Conservation (phyloP, 2,329 filamentous ascomycete genomes). For the Talaromyces sp. region DNA sequence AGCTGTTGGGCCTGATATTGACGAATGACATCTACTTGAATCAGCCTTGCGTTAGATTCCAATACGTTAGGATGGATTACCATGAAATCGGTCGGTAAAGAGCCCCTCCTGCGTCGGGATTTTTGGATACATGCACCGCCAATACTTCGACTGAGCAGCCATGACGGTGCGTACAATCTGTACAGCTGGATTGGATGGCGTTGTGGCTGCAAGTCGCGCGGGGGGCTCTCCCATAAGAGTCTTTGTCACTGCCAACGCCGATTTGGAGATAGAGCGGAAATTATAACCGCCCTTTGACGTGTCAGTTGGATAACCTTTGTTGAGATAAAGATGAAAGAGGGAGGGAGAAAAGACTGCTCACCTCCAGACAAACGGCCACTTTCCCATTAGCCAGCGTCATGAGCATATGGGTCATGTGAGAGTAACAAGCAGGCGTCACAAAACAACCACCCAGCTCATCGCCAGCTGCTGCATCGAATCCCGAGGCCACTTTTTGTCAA, state of each 20-base stretch:
- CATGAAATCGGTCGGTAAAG: constrained; percentile 60
- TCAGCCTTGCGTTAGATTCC: neutral
- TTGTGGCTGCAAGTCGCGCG: constrained; percentile 51
- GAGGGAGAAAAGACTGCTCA: constrained; percentile 22
- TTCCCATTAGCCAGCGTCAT: constrained; percentile 91
- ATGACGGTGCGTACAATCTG: constrained; percentile 57
- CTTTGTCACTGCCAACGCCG: constrained; percentile 82
- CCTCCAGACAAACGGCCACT: constrained; percentile 84
- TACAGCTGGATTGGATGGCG: constrained; percentile 52
- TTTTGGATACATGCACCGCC: constrained; percentile 81
- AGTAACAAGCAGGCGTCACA: constrained; percentile 86
- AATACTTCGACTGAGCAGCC: constrained; percentile 64
- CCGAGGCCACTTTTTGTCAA: constrained; percentile 67
- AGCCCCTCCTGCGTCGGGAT: constrained; percentile 29
- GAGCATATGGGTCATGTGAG: constrained; percentile 98
- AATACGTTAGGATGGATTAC: constrained; percentile 23
- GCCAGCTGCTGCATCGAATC: constrained; percentile 91
- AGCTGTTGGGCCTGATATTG: constrained; percentile 70
- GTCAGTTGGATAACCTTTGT: neutral
- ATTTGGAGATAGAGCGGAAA: constrained; percentile 84
- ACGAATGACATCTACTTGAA: constrained; percentile 65
- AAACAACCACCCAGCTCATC: constrained; percentile 91
- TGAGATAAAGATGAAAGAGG: neutral
- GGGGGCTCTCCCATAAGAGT: constrained; percentile 96
- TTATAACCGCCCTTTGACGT: constrained; percentile 75